Conservation (phyloP, 768 basidiomycete genomes). For the Daedaleopsis nitida region DNA sequence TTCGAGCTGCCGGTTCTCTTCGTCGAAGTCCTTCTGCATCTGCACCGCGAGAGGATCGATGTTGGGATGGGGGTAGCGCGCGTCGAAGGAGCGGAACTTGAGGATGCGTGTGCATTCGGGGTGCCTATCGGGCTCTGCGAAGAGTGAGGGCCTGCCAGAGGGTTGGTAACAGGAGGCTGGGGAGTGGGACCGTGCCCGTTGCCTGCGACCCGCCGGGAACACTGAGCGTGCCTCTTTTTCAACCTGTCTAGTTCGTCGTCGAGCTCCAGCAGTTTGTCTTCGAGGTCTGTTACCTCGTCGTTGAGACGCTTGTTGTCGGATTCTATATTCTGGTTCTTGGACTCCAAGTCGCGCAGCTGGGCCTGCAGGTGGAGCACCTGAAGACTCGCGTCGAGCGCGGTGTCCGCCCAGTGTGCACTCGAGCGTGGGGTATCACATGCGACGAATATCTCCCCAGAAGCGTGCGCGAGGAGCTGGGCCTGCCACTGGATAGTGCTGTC, state of each 20-base stretch:
- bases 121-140: too few species aligned
- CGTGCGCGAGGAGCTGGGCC: constrained; percentile 61
- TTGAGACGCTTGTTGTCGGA: constrained; percentile 21
- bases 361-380: constrained; percentile 45
- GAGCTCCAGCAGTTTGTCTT: constrained; percentile 29
- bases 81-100: background rate
- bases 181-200: background rate
- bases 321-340: constrained; percentile 29
- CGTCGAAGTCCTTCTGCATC: constrained; percentile 41
- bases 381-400: constrained; percentile 53
- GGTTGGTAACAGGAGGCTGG: background rate
- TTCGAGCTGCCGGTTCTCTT: constrained; percentile 42
- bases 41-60: constrained; percentile 24
- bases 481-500: constrained; percentile 60
- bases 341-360: constrained; percentile 40
- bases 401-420: constrained; percentile 30
- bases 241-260: constrained; percentile 1
- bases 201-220: background rate
- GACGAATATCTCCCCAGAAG: constrained; percentile 58
- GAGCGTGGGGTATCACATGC: constrained; percentile 31
- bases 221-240: background rate
- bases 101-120: too few species aligned
- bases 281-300: constrained; percentile 21
- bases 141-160: too few species aligned
- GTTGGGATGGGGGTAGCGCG: background rate